These are phyloP conservation scores for Centaurea solstitialis DNA, from an alignment of 129 eudicot species.

Conservation along the genomic window DNA sequence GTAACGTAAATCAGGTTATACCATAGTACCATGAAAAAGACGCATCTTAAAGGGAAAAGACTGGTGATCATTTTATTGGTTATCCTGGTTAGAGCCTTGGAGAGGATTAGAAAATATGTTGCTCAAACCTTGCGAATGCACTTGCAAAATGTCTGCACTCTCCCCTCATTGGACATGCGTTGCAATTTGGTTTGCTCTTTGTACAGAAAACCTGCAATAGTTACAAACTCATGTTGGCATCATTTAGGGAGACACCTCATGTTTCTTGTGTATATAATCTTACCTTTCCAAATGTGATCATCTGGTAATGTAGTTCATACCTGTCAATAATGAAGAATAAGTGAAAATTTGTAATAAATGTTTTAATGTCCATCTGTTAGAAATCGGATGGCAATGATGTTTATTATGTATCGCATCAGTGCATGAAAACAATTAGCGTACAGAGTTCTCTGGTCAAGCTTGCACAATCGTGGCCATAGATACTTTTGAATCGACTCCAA, in stretches of 20 bases:
- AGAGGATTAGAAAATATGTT: constrained; percentile 5
- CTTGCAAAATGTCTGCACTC: constrained; percentile 96
- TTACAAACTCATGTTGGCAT: constrained; percentile 1
- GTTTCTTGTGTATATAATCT: constrained; percentile 11
- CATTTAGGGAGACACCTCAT: not conserved
- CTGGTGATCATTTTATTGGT: constrained; percentile 6
- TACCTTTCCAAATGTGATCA: constrained; percentile 99
- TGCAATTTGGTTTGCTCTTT: constrained; percentile 90
- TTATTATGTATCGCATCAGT: constrained; percentile 11
- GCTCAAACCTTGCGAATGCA: constrained; percentile 76
- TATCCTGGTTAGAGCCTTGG: constrained; percentile 7
- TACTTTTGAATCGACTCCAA: constrained; percentile 85
- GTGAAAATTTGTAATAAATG: not conserved
- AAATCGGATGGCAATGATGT: constrained; percentile 9
- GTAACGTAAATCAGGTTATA: not conserved
- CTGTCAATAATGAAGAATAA: constrained; percentile 36
- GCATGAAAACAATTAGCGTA: constrained; percentile 26
- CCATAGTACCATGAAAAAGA: not conserved
- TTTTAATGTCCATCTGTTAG: constrained; percentile 5
- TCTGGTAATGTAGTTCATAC: constrained; percentile 90
- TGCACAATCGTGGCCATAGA: constrained; percentile 95
- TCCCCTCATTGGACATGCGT: constrained; percentile 88
- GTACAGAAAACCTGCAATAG: constrained; percentile 87
- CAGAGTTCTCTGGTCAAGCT: constrained; percentile 92
- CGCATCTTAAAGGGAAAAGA: not conserved